Evolutionary conservation across 352 stramenopile genomes (phyloP), one percentile per base, ranked within the genome.

Genomic region (Globisporangium alternatum): DNA sequence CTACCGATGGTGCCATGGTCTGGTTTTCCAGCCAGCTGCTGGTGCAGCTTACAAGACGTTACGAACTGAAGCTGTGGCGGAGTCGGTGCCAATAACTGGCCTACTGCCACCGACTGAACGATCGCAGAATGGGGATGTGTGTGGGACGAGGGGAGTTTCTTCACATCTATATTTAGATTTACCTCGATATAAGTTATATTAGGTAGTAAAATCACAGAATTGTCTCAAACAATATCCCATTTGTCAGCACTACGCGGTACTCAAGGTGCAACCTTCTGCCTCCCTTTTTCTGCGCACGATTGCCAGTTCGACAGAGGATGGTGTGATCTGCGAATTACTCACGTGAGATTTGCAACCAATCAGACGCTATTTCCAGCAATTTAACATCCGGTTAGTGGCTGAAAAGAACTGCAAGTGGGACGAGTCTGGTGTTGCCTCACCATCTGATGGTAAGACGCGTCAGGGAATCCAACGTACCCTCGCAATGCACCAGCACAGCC

Each of bases 301-400:
- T 56, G 49, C 49, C 49, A 56, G 49, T 41, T 56, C 49, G 49
- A 25, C 49, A 17, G 37, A 56, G 49, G 49, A 56, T 28, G 28
- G 49, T 39, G 49, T 5, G 15, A 39, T 10, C 28, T 12, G 7
- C 28, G 31, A 56, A 15, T 41, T 56, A 25, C 49, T 41, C 49
- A 39, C 49, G 17, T 17, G 30, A 6, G n/a, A n/a, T 56, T 22
- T 56, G 7, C 49, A 21, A 0, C 49, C 28, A 56, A 39, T 25
- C 49, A 41, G 28, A 7, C 15, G 19, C 5, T 1, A 13, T 31
- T 25, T 28, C 39, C 39, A 45, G 13, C 39, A 8, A 44, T 44
- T 15, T 44, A 44, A n/a, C 39, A 39, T 13, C 39, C 7, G 4
- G 13, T 21, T 2, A 45, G 12, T 44, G 39, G 39, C 17, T 41